Evolutionary conservation across 495 filamentous ascomycete genomes (phyloP), one percentile per base, ranked within the genome.

Genomic region (Hypoxylon perforatum): DNA sequence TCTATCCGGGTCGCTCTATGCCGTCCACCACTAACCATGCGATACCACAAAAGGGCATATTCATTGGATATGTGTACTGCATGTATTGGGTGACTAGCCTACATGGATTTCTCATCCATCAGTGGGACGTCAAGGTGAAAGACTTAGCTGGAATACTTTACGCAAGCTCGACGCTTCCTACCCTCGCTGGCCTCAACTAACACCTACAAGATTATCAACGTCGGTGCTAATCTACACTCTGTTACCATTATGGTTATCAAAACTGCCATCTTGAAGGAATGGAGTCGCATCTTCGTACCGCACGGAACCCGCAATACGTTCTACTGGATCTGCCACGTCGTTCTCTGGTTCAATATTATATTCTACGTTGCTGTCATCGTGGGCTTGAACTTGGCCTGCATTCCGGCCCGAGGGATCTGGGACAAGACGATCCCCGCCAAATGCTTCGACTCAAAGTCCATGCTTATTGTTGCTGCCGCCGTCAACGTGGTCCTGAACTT

Each of bases 321-420:
- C 49, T 68, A 46, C 21, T 73, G 44, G 9, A 57, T 69, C 5
- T 66, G 72, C 15, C 77, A 71, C 44, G 50, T 67, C n/a, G 55
- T 78, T 0, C 72, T 82, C 33, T 63, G 65, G 30, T 33, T 12
- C 79, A 84, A 35, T 74, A 79, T 25, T 85, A 82, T 61, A 35
- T 22, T 4, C 61, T 53, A 6, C 18, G 38, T 12, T 30, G 33
- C 17, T 35, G 21, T 15, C 44, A 56, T 12, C 44, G 44, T 51
- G 45, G 14, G 30, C 30, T 41, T 41, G 38, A n/a, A 17, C 38
- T 1, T 33, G 1, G 8, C 30, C 11, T 33, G 30, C 30, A 33
- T 10, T 5, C 30, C 30, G 30, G 1, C 8, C 11, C 30, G 8
- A 9, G 11, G 11, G 11, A 33, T 33, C 8, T 33, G 30, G 30